phyloP scores from a whole-genome alignment of 2,329 filamentous ascomycete species.

The Colletotrichum chlorophyti region DNA sequence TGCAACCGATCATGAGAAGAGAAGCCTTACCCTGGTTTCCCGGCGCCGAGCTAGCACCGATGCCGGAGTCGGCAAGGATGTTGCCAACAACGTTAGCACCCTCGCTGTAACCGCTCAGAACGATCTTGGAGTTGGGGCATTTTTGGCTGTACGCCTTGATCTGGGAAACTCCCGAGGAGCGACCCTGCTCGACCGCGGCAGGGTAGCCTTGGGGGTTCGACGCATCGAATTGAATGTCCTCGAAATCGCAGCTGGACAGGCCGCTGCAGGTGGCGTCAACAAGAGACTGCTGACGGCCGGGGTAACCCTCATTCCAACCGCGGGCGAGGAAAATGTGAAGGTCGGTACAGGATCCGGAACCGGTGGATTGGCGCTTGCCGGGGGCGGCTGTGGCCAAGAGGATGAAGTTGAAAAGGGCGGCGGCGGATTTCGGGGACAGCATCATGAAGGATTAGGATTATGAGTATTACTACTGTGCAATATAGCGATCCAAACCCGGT shows the following conservation, averaged over 20 bases:
- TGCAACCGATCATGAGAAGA: neutral
- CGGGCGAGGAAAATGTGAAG: constrained; percentile 38
- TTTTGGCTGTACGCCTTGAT: constrained; percentile 45
- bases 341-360: constrained; percentile 33
- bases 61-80: constrained; percentile 39
- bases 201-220: constrained; percentile 42
- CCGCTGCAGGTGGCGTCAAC: constrained; percentile 37
- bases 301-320: constrained; percentile 39
- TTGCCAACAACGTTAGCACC: constrained; percentile 46
- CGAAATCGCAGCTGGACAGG: constrained; percentile 37
- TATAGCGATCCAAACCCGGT: too few relatives aligned
- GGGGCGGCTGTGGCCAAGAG: constrained; percentile 25
- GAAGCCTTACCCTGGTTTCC: constrained; percentile 40
- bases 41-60: constrained; percentile 35
- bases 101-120: constrained; percentile 49
- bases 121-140: constrained; percentile 47
- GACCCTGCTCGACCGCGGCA: constrained; percentile 44
- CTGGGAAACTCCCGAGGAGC: constrained; percentile 41
- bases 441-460: constrained; percentile 23
- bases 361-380: constrained; percentile 21
- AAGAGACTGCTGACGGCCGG: constrained; percentile 36
- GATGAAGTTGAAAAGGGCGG: constrained; percentile 20
- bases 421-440: constrained; percentile 10
- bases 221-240: constrained; percentile 38
- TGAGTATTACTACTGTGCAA: neutral